These are phyloP conservation scores for Xylariaceae sp. DNA, from an alignment of 2,329 filamentous ascomycete genomes.

Conservation along the genomic window DNA sequence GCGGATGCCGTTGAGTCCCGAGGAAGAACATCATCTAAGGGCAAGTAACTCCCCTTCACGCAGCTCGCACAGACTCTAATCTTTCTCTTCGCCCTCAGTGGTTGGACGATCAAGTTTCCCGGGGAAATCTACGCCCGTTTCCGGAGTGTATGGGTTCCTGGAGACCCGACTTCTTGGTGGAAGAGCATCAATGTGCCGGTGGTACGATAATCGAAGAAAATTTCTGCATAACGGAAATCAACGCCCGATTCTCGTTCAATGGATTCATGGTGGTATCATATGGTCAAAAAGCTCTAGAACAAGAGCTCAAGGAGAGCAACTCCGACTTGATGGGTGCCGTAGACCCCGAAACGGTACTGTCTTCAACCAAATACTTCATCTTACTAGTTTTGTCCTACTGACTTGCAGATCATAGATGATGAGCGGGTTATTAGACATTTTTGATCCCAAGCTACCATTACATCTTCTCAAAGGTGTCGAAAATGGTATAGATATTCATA, in stretches of 20 bases:
- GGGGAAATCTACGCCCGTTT: constrained; percentile 23
- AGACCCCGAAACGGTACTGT: constrained; percentile 21
- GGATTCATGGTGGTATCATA: constrained; percentile 31
- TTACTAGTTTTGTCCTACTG: background rate
- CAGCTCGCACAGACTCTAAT: background rate
- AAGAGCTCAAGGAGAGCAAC: constrained; percentile 5
- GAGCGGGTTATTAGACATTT: constrained; percentile 29
- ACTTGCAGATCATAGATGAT: constrained; percentile 26
- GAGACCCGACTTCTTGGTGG: constrained; percentile 39
- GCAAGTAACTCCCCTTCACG: constrained; percentile 12
- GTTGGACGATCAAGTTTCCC: constrained; percentile 26
- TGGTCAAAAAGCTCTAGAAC: constrained; percentile 28
- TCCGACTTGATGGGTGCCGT: constrained; percentile 23
- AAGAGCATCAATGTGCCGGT: constrained; percentile 17
- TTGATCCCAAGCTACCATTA: constrained; percentile 28
- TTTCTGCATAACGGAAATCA: constrained; percentile 38
- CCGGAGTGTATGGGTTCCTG: constrained; percentile 30
- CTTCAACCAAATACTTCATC: background rate
- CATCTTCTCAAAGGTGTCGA: constrained; percentile 38
- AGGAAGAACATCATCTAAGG: constrained; percentile 30
- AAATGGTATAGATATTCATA: constrained; percentile 36
- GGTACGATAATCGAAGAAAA: constrained; percentile 14
- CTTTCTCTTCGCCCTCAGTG: constrained; percentile 20
- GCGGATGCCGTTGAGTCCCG: constrained; percentile 32
- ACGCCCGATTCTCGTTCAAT: constrained; percentile 39